A percentile compares a stretch with the other conserved stretches of the same genome.
Conservation (phyloP, 805 yeast species). For the Brettanomyces bruxellensis region DNA sequence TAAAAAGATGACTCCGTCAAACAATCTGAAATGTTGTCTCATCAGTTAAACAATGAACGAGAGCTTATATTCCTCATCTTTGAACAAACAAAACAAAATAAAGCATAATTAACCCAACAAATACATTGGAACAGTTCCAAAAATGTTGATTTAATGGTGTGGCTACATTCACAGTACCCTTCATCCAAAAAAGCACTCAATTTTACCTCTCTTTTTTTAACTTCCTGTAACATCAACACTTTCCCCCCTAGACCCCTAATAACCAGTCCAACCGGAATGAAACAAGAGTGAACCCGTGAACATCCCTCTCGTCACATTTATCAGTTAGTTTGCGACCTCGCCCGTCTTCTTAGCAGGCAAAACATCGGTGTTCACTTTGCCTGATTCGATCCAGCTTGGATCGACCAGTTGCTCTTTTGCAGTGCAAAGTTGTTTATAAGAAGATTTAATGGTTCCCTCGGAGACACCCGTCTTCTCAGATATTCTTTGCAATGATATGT, state of each 20-base stretch:
- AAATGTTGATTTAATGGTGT: conserved; percentile 1
- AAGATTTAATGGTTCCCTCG: conserved; percentile 93
- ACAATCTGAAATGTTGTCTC: too few relatives aligned
- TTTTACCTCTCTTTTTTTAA: too few relatives aligned
- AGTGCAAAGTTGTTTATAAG: conserved; percentile 74
- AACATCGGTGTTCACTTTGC: conserved; percentile 39
- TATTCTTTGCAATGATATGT: conserved; percentile 67
- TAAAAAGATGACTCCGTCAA: too few relatives aligned
- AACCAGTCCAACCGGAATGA: too few relatives aligned
- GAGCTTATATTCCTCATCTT: too few relatives aligned
- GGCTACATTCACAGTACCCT: not conserved
- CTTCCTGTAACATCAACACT: too few relatives aligned
- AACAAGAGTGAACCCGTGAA: too few relatives aligned
- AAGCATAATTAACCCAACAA: too few relatives aligned
- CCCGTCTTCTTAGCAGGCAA: not conserved
- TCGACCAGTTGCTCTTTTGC: conserved; percentile 67
- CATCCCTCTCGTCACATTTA: not conserved
- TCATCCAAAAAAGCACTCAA: not conserved
- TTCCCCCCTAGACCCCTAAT: too few relatives aligned
- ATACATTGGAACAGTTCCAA: not conserved
- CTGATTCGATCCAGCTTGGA: conserved; percentile 64
- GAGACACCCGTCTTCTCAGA: conserved; percentile 93
- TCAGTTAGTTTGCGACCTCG: not conserved
- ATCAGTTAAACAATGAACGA: too few relatives aligned
- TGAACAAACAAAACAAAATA: too few relatives aligned